Evolutionary conservation across 2,329 filamentous ascomycete genomes (phyloP), one percentile per base, ranked within the genome.

Genomic region (Botryotinia globosa): DNA sequence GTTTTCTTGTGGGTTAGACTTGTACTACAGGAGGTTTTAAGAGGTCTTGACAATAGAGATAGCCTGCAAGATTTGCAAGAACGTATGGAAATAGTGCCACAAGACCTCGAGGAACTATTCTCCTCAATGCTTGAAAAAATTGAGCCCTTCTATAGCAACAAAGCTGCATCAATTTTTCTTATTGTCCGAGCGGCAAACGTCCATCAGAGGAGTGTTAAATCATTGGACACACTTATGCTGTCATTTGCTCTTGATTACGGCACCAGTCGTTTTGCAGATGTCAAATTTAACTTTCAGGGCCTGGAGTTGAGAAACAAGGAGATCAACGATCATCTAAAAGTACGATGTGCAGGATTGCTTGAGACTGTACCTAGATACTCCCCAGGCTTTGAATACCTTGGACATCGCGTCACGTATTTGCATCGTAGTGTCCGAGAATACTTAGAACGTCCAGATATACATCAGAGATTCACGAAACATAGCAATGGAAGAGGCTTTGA

Each of bases 91-190:
- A 22, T 42, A 5, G 20, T 78, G 3, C 79, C 79, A 2, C 14
- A 54, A 4, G 76, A 77, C 48, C 65, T 80, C 4, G 74, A 79
- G 37, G 45, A 61, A 25, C 54, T 77, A 6, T 78, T 77, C 65
- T 45, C 66, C 0, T 72, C 74, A 25, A 76, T 79, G 63, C 68
- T 80, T 12, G 29, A 65, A 1, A 73, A 37, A 12, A 73, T 79
- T 45, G 74, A 76, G 5, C 51, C 70, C 0, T 32, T 77, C 29
- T 77, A 78, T 56, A 39, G 5, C 1, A 61, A 45, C 25, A 69
- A 61, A 18, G n/a, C 67, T 5, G 56, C 54, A 25, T 20, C 6
- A 6, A 62, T 69, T 1, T 69, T 69, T 32, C 39, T 69, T 14
- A 34, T 69, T 62, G 54, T 44, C 4, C 54, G 39, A 25, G 42